Percentiles rank a stretch among this genome's conserved stretches.
Evolutionary conservation across 768 basidiomycete species (phyloP).

Genomic region (Pleurotus platypus): DNA sequence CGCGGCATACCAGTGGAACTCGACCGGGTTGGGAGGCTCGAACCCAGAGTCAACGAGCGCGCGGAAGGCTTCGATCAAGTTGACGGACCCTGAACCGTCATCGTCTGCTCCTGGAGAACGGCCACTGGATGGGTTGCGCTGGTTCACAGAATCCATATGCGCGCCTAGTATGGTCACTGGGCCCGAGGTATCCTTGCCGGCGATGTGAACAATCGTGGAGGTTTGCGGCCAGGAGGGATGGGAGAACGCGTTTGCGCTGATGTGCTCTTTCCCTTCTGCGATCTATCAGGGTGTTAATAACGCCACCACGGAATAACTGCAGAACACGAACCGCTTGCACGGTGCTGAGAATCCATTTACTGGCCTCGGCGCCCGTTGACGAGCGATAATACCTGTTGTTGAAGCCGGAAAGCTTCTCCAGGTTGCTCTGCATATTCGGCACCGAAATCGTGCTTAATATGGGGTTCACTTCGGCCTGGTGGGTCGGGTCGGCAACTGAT

Average conservation of each 20-base stretch:
- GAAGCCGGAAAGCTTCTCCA: constrained; percentile 28
- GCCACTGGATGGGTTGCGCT: constrained; percentile 30
- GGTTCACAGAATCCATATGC: constrained; percentile 42
- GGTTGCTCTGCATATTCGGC: constrained; percentile 23
- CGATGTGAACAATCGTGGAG: constrained; percentile 33
- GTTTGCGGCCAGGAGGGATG: constrained; percentile 29
- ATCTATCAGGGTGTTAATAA: neutral
- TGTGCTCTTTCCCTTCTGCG: constrained; percentile 20
- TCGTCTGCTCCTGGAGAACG: constrained; percentile 49
- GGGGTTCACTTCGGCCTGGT: constrained; percentile 18
- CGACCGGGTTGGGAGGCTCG: constrained; percentile 35
- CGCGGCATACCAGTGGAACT: constrained; percentile 47
- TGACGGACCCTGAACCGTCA: constrained; percentile 43
- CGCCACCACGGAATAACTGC: too few species aligned
- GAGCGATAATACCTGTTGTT: constrained; percentile 32
- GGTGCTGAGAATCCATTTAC: constrained; percentile 27
- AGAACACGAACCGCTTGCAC: constrained; percentile 17
- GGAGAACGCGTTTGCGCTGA: constrained; percentile 24
- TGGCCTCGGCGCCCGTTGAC: constrained; percentile 25
- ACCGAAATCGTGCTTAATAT: constrained; percentile 20
- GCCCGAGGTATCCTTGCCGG: constrained; percentile 25
- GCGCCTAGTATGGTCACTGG: constrained; percentile 35
- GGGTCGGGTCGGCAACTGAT: constrained; percentile 22
- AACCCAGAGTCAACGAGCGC: constrained; percentile 34
- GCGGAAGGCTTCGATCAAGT: constrained; percentile 39